Base-by-base conservation (phyloP, 441 rosid species). In the Jatropha podagrica region DNA sequence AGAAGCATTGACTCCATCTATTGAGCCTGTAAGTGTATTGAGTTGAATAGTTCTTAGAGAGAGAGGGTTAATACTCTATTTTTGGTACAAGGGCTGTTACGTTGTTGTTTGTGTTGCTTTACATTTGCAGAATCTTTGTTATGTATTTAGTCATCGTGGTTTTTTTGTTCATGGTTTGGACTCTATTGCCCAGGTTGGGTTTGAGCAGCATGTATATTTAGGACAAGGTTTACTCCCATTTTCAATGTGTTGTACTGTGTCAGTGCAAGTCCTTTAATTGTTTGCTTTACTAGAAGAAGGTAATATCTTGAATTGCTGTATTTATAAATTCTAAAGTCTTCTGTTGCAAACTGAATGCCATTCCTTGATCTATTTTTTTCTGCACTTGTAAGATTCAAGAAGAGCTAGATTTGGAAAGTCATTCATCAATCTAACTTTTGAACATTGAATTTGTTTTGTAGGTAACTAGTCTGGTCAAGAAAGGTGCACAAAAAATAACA, bases 401-500 rank as follows among this genome's bases (percentile, higher is more conserved):
- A 42, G 11, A 48, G 68, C 54, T 69, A 68, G 38, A 49, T 62
- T 64, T 52, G 40, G 27, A 74, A 37, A 59, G 17, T n/a, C 13
- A 63, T 49, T 61, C n/a, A 51, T 48, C 23, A 9, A 68, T 32
- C 32, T 32, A 32, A 32, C 32, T 73, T 73, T 3, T 54, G 27
- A 68, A 76, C n/a, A 55, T 51, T 18, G 41, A 74, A 60, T 66
- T 40, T 17, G 55, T 55, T 80, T 81, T 84, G 67, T 76, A 96
- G 99, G 99, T 96, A 72, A 96, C 99, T 71, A 95, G 97, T 78
- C 76, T 96, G 79, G 93, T 94, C 54, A 93, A 92, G 87, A 96
- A 96, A 86, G 98, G 98, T 73, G 99, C 99, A 18, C 83, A 82
- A 59, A 97, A 94, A 85, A 97, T 95, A 84, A 97, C 99, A 12